Base-by-base conservation (phyloP, 2,329 filamentous ascomycete species). In the Alternaria longipes region DNA sequence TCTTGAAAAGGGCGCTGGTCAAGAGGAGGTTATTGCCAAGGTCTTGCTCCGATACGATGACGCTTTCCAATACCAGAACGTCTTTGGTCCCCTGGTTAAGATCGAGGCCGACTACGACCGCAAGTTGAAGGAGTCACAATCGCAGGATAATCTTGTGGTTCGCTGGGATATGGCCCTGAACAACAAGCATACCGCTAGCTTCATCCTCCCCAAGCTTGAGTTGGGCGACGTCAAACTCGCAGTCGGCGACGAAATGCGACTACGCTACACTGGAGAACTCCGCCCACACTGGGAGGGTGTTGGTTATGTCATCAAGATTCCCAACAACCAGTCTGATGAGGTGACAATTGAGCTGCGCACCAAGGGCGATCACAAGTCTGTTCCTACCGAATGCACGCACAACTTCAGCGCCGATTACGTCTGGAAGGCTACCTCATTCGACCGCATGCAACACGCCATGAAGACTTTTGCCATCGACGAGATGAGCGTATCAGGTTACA, bases 21-120 rank as follows among this genome's bases (percentile, higher is more conserved):
- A 97, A 62, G 96, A 99, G 76, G 95, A 99, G 74, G 95, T 98
- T 55, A 96, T 96, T 24, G 90, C 93, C 16, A 93, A 94, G 2
- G 95, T 99, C 8, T 84, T 97, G 24, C 84, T 98, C 42, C 92
- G 93, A 70, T 99, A 99, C 76, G 95, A 98, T 60, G 95, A 99
- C 79, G 93, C 95, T 0, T 99, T 93, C 78, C 94, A 99, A 75
- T 99, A 99, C 73, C 95, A 99, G 81, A 99, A 98, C 74, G 95
- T 98, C 34, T 99, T 99, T 78, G 95, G 95, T 0, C 95, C 95
- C 0, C 85, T 99, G 14, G 96, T 99, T 73, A 99, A 98, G 83
- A 99, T 99, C 80, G 95, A 99, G 79, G 97, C 95, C 44, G 95
- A 99, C 80, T 99, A 99, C 76, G 95, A 99, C 80, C 94, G 96